Evolutionary conservation across 2,329 filamentous ascomycete species (phyloP).

Genomic region (Colletotrichum melonis): DNA sequence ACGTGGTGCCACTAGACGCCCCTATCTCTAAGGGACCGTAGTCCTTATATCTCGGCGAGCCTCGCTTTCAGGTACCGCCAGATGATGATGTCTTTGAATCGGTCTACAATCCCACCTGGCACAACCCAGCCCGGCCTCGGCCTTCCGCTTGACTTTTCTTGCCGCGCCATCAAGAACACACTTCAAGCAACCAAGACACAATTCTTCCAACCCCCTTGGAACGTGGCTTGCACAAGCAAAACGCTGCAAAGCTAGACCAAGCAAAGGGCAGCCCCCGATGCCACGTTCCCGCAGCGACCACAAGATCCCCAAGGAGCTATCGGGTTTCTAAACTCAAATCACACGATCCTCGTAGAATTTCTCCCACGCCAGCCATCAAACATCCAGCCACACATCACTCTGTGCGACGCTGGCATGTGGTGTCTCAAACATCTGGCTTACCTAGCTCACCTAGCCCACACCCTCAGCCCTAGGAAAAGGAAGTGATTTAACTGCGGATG

Average conservation of each 20-base stretch:
- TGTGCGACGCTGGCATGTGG: conserved; percentile 22
- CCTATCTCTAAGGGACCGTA: no score
- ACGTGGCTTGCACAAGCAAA: no score
- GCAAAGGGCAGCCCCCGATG: neutral
- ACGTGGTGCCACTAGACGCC: no score
- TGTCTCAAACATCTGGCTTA: conserved; percentile 19
- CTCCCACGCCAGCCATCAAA: neutral
- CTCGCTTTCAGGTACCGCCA: no score
- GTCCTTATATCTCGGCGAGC: no score
- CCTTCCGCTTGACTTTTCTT: no score
- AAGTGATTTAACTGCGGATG: neutral
- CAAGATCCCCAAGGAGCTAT: neutral
- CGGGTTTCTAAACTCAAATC: neutral
- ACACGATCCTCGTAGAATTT: neutral
- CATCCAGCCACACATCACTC: neutral
- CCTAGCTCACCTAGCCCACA: neutral
- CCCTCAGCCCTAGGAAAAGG: conserved; percentile 13
- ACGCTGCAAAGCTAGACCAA: neutral
- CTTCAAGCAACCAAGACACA: no score
- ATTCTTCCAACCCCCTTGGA: no score
- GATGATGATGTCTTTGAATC: no score
- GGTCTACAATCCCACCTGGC: no score
- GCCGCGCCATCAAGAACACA: no score
- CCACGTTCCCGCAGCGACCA: neutral
- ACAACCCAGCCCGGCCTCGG: no score